Evolutionary conservation across 2,329 filamentous ascomycete species (phyloP).

Genomic region (Diaporthe sp.): DNA sequence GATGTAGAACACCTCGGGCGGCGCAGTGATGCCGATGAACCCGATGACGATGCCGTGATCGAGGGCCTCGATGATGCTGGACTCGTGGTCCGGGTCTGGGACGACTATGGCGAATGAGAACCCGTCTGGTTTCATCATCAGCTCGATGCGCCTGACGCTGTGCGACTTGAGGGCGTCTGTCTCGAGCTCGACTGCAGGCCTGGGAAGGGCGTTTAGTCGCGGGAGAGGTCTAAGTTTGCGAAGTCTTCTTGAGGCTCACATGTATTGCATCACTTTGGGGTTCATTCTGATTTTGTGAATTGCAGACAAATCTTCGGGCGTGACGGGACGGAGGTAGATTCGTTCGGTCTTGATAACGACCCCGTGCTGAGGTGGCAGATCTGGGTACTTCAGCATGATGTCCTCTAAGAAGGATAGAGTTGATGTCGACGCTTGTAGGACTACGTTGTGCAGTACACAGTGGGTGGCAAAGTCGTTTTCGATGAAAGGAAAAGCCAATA

Average conservation of each 20-base stretch:
- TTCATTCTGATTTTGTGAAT: slow-evolving; percentile 31
- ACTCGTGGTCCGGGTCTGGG: not conserved
- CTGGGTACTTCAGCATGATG: slow-evolving; percentile 6
- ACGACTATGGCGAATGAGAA: slow-evolving; percentile 29
- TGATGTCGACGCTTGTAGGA: too few relatives aligned
- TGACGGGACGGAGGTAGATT: slow-evolving; percentile 15
- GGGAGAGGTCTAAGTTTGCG: too few relatives aligned
- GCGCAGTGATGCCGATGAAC: slow-evolving; percentile 26
- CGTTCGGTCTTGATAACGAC: slow-evolving; percentile 4
- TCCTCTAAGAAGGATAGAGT: not conserved
- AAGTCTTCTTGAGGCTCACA: slow-evolving; percentile 19
- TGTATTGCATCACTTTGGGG: slow-evolving; percentile 21
- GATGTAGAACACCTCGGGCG: slow-evolving; percentile 26
- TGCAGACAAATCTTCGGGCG: slow-evolving; percentile 9
- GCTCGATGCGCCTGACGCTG: slow-evolving; percentile 26
- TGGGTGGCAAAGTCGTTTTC: not conserved
- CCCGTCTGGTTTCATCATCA: slow-evolving; percentile 25
- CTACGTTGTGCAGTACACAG: too few relatives aligned
- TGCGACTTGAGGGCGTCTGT: slow-evolving; percentile 23
- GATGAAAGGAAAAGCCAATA: too few relatives aligned
- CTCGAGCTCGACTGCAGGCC: slow-evolving; percentile 19
- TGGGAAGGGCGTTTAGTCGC: not conserved
- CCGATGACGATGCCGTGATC: not conserved
- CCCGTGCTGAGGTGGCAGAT: slow-evolving; percentile 4
- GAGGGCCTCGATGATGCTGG: not conserved